Percentiles rank a stretch among this genome's conserved stretches.
Conservation (phyloP, 495 filamentous ascomycete species). For the Diplogelasinospora grovesii region DNA sequence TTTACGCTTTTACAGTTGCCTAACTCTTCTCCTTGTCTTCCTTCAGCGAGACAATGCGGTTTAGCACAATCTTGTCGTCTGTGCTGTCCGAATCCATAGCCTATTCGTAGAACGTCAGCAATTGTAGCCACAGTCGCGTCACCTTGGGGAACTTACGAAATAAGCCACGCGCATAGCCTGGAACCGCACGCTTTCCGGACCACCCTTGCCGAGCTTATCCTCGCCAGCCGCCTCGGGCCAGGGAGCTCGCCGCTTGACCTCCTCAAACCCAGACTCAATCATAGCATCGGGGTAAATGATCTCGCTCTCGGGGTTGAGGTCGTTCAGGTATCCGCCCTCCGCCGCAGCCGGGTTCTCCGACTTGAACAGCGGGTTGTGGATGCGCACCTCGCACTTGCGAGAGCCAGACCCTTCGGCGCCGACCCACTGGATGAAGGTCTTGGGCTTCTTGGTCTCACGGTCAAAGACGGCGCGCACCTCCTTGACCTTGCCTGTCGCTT, state of each 20-base stretch:
- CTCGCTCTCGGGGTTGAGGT: conserved; percentile 82
- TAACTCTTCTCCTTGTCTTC: conserved; percentile 71
- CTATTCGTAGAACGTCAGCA: conserved; percentile 18
- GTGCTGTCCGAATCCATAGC: conserved; percentile 74
- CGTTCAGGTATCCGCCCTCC: conserved; percentile 69
- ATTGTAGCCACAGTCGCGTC: no score
- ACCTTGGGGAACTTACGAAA: conserved; percentile 43
- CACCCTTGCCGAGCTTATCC: conserved; percentile 47
- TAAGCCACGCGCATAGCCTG: conserved; percentile 90
- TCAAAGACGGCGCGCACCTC: conserved; percentile 62
- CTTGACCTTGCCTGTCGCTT: conserved; percentile 58
- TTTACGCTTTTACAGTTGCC: no score
- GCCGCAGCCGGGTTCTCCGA: conserved; percentile 68
- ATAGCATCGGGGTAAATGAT: conserved; percentile 68
- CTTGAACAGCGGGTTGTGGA: conserved; percentile 82
- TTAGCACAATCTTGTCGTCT: conserved; percentile 71
- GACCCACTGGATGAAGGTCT: conserved; percentile 92
- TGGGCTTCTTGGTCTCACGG: conserved; percentile 71
- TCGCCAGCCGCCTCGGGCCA: conserved; percentile 76
- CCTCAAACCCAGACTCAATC: conserved; percentile 80
- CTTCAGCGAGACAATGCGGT: conserved; percentile 89
- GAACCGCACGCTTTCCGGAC: conserved; percentile 75
- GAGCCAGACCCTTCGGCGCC: conserved; percentile 56
- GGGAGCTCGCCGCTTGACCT: conserved; percentile 64
- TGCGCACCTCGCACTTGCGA: conserved; percentile 66